A percentile compares a stretch with the other conserved stretches of the same genome.
phyloP scores from a whole-genome alignment of 257 asterid genomes.

The Ocimum tenuiflorum region DNA sequence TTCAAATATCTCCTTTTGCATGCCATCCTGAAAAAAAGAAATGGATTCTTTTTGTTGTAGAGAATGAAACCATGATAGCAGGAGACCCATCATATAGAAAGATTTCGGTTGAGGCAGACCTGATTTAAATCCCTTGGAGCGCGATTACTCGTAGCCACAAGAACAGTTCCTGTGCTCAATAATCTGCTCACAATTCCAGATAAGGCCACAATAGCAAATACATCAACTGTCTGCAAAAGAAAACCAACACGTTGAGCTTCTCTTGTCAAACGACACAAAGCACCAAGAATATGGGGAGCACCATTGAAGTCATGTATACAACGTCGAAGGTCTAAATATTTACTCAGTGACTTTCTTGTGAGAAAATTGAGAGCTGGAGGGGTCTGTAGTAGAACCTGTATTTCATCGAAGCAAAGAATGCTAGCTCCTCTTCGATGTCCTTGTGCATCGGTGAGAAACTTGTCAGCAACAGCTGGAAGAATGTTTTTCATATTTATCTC shows the following conservation, averaged over 20 bases:
- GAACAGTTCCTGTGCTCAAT: constrained; percentile 88
- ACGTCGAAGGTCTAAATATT: background rate
- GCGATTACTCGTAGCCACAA: constrained; percentile 97
- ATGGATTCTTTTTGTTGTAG: background rate
- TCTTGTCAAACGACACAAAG: background rate
- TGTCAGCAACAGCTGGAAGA: constrained; percentile 90
- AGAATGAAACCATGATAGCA: constrained; percentile 9
- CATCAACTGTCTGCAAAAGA: constrained; percentile 82
- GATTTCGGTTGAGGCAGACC: constrained; percentile 34
- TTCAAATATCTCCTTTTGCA: constrained; percentile 86
- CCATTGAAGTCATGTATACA: background rate
- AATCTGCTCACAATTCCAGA: constrained; percentile 93
- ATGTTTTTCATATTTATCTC: constrained; percentile 72
- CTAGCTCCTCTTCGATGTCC: constrained; percentile 67
- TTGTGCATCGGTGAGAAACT: constrained; percentile 64
- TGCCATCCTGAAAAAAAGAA: constrained; percentile 69
- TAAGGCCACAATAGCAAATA: constrained; percentile 91
- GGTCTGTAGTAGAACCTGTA: constrained; percentile 49
- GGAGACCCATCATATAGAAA: background rate
- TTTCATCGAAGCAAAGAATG: constrained; percentile 88
- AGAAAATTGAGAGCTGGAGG: background rate
- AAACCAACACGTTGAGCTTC: constrained; percentile 17
- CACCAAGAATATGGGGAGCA: constrained; percentile 3
- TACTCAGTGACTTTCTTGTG: background rate
- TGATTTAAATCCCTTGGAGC: constrained; percentile 88